Evolutionary conservation across 2,329 filamentous ascomycete genomes (phyloP), one percentile per base, ranked within the genome.

Genomic region (Monosporascus sp.): DNA sequence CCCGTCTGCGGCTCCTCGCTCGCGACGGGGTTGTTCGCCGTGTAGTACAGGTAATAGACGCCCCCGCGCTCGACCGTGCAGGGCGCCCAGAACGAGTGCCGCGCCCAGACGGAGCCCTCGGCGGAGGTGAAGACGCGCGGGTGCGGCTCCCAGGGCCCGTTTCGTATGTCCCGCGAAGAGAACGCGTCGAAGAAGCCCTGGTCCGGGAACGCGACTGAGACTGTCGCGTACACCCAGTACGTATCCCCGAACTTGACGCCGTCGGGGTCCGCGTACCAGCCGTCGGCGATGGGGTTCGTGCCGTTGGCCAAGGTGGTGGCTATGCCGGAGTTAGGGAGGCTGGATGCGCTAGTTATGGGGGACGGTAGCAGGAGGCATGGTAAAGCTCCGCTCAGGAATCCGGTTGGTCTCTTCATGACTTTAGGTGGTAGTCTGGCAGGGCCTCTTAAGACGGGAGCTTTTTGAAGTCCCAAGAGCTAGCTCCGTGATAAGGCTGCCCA

Each of bases 251-350:
- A 20, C n/a, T 41, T 40, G n/a, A 52, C 37, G 35, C 17, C 51
- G 51, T 52, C 51, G 7, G 51, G 51, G 45, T 52, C 51, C 17
- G 51, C 51, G 51, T 52, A 52, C 51, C 51, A 52, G 35, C 51
- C 51, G 2, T 31, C 41, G 18, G 28, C 44, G 24, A 52, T 52
- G 7, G 51, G 51, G 51, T 57, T 54, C 22, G 20, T 46, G 8
- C 22, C 3, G 43, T 17, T 28, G 15, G 40, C 20, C 1, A 18
- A 14, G 18, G 40, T n/a, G 22, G n/a, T 31, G 22, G 22, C 6
- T 14, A 18, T 28, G 18, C n/a, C 11, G 4, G 40, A 9, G 18
- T 9, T n/a, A 17, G 43, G 24, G 14, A 8, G 20, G 22, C 43
- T 28, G 22, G 43, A 15, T 18, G 43, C 11, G 18, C n/a, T 20